Conservation (phyloP, 306 rosid species). For the Psophocarpus tetragonolobus region DNA sequence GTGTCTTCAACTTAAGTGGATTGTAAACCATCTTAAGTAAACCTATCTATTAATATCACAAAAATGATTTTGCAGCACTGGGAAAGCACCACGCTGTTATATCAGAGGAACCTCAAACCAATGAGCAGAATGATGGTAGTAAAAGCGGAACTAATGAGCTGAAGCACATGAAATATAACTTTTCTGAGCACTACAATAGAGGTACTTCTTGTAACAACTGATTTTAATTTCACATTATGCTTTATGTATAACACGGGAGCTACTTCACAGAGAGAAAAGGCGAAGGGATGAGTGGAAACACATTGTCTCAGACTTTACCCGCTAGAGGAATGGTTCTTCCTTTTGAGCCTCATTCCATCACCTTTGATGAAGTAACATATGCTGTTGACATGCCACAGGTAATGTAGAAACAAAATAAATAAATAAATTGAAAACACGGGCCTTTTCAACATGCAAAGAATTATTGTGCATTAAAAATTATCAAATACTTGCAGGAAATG, state of each 20-base stretch:
- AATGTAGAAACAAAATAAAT: background rate
- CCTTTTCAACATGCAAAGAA: background rate
- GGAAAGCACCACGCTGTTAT: slow-evolving; percentile 37
- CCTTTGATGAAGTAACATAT: slow-evolving; percentile 46
- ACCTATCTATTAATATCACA: slow-evolving; percentile 2
- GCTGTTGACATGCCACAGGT: slow-evolving; percentile 53
- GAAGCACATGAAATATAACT: slow-evolving; percentile 23
- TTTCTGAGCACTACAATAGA: no score
- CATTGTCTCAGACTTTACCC: no score
- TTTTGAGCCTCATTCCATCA: slow-evolving; percentile 43
- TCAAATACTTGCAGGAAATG: slow-evolving; percentile 54
- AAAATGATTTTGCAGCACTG: slow-evolving; percentile 33
- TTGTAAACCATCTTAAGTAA: no score
- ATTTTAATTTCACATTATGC: no score
- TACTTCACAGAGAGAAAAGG: no score
- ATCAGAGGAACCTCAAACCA: slow-evolving; percentile 31
- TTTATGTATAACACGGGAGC: no score
- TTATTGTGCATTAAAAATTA: background rate
- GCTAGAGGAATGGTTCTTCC: slow-evolving; percentile 54
- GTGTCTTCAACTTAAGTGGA: slow-evolving; percentile 27
- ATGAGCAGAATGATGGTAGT: slow-evolving; percentile 1
- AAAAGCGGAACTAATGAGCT: background rate
- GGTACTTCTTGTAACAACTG: no score
- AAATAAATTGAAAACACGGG: background rate
- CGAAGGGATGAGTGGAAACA: no score